These are phyloP conservation scores for Echeveria elegans DNA, from an alignment of 164 flowering plant species.

Conservation along the genomic window DNA sequence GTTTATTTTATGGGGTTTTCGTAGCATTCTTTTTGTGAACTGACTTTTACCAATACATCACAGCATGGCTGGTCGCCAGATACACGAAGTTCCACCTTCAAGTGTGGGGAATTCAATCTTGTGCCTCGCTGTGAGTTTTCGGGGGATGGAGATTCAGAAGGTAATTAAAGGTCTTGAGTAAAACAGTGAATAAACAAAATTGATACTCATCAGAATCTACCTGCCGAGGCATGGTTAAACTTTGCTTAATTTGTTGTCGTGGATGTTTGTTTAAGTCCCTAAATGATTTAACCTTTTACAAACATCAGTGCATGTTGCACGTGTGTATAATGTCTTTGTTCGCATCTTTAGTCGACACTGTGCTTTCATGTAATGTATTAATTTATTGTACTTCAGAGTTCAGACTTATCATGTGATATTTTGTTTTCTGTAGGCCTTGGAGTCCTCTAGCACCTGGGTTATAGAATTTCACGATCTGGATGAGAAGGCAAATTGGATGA, in stretches of 20 bases:
- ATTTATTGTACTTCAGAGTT: background rate
- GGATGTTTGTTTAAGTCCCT: too few species aligned
- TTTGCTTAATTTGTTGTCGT: too few species aligned
- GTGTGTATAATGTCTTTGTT: background rate
- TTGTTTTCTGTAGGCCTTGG: conserved; percentile 53
- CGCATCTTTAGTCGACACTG: background rate
- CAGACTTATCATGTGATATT: background rate
- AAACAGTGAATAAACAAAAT: background rate
- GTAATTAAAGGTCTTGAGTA: conserved; percentile 18
- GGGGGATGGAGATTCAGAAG: conserved; percentile 80
- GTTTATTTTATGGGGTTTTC: background rate
- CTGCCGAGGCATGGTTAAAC: background rate
- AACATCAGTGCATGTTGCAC: too few species aligned
- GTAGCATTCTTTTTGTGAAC: background rate
- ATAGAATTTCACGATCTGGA: conserved; percentile 60
- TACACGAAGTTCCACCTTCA: conserved; percentile 74
- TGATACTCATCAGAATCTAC: background rate
- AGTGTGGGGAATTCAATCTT: conserved; percentile 77
- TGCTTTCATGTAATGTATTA: background rate
- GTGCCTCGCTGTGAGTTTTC: conserved; percentile 64
- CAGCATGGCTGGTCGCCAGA: conserved; percentile 96
- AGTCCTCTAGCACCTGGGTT: conserved; percentile 77
- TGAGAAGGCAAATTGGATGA: conserved; percentile 70
- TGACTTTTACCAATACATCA: conserved; percentile 8
- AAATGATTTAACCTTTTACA: too few species aligned